Evolutionary conservation across 495 filamentous ascomycete genomes (phyloP), one percentile per base, ranked within the genome.

Genomic region (Daldinia loculata): DNA sequence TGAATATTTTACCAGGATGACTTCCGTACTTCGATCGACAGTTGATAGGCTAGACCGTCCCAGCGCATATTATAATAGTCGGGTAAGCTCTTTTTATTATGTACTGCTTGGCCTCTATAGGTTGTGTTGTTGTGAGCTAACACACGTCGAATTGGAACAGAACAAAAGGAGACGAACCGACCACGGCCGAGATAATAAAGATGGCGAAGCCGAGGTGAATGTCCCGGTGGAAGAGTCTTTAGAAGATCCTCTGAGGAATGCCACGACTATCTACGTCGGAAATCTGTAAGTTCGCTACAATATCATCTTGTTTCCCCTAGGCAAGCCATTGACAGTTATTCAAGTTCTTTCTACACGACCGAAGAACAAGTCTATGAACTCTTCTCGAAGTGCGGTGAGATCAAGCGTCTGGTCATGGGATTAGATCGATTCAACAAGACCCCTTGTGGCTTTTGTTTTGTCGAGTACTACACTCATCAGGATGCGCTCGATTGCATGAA

Each of bases 321-420:
- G 9, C 17, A 15, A 22, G 9, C 29, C 27, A 9, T 26, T 59
- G 36, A 63, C 17, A 43, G 7, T 59, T 26, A 5, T 26, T 17
- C 8, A 67, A 98, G 94, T 66, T 99, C 95, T n/a, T 99, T 99
- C 82, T 99, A 97, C 84, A 99, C 95, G 11, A 99, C 95, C 50
- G 95, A 99, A 78, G 95, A 99, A 82, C 95, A 99, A 77, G 97
- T 99, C 61, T 95, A 98, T 76, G 96, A 97, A 78, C 90, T 98
- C 11, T 98, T 98, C 78, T 86, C 92, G 14, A 98, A 98, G 87
- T 97, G 93, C 78, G 95, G 95, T 64, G 95, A 98, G 83, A 95
- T 99, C 78, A 98, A 98, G 80, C 90, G 95, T 38, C 86, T 99
- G 26, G 91, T 99, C n/a, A 99, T 99, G 95, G 95, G 95, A 48